phyloP scores from a whole-genome alignment of 2,329 filamentous ascomycete species.

The Aureobasidium leucospermi region DNA sequence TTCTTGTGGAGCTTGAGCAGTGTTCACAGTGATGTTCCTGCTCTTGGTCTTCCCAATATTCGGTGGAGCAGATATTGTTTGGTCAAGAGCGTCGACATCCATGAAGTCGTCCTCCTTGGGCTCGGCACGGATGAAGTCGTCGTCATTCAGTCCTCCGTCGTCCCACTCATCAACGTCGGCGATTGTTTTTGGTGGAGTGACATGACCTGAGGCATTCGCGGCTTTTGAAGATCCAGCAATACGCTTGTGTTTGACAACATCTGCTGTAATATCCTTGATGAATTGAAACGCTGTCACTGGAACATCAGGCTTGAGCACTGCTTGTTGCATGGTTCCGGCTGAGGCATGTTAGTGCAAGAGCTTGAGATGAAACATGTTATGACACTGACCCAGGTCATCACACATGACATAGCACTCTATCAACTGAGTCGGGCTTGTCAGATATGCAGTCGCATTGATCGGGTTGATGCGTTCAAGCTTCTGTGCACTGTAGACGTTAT shows the following conservation, averaged over 20 bases:
- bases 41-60: background rate
- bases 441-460: slow-evolving; percentile 50
- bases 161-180: slow-evolving; percentile 39
- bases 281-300: slow-evolving; percentile 38
- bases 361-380: too few species aligned
- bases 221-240: slow-evolving; percentile 29
- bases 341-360: background rate
- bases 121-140: slow-evolving; percentile 43
- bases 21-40: background rate
- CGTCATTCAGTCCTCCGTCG: slow-evolving; percentile 46
- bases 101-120: slow-evolving; percentile 35
- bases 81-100: slow-evolving; percentile 47
- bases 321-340: slow-evolving; percentile 52
- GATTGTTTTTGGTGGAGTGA: background rate
- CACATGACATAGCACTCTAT: slow-evolving; percentile 70
- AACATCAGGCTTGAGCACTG: slow-evolving; percentile 45
- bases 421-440: slow-evolving; percentile 48
- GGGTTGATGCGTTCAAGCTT: slow-evolving; percentile 57
- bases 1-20: background rate
- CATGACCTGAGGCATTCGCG: background rate
- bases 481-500: slow-evolving; percentile 45
- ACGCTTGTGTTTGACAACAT: slow-evolving; percentile 34
- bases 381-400: slow-evolving; percentile 63
- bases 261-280: slow-evolving; percentile 35
- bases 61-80: background rate